Conservation (phyloP, 78 protist genomes). For the Dictyostelium firmibasis region DNA sequence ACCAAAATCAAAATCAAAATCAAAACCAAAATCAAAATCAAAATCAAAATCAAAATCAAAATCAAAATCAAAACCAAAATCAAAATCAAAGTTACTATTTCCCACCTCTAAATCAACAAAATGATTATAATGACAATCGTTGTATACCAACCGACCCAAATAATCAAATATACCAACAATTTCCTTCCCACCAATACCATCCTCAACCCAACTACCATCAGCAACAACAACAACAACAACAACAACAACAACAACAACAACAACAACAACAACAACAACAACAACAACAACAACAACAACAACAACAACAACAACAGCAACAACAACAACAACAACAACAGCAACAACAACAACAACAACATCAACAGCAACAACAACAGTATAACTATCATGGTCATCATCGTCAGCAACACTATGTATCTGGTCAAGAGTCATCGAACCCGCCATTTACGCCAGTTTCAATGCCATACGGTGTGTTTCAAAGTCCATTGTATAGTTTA, state of each 20-base stretch:
- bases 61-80: neutral
- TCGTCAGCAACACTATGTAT: neutral
- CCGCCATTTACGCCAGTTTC: conserved; percentile 18
- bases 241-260: neutral
- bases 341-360: neutral
- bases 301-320: too few species aligned
- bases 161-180: neutral
- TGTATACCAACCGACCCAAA: neutral
- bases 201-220: too few species aligned
- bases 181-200: too few species aligned
- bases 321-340: neutral
- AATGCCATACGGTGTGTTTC: neutral
- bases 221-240: neutral
- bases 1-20: neutral
- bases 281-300: neutral
- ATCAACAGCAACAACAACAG: neutral
- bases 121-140: neutral
- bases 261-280: neutral
- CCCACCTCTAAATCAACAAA: neutral
- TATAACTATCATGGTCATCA: neutral
- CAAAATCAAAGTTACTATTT: neutral
- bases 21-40: neutral
- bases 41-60: neutral
- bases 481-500: conserved; percentile 36
- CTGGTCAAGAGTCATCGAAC: neutral